Conservation (phyloP, 1,139 yeast species). For the Yamadazyma oceani region DNA sequence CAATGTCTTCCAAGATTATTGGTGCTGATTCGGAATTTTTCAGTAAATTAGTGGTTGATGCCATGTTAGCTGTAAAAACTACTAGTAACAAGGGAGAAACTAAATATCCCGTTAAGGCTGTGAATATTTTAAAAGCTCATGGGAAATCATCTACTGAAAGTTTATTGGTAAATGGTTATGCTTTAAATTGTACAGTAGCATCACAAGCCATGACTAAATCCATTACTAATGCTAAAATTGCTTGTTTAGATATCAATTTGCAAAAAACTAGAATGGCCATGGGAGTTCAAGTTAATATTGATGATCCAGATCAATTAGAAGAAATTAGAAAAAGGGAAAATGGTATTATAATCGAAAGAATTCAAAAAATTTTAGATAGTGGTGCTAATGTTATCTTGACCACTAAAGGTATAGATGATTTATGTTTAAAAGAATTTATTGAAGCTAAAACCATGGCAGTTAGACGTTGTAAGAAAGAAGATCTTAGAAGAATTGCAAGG, state of each 20-base stretch:
- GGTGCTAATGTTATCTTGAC: conserved; percentile 98
- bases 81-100: conserved; percentile 83
- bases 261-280: conserved; percentile 98
- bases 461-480: conserved; percentile 96
- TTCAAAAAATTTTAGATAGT: conserved; percentile 79
- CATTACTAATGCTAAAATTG: conserved; percentile 77
- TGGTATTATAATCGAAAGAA: conserved; percentile 86
- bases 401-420: conserved; percentile 97
- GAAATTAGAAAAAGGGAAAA: conserved; percentile 93
- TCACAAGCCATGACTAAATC: conserved; percentile 93
- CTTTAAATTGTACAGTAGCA: conserved; percentile 95
- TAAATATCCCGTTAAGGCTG: conserved; percentile 96
- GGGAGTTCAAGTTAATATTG: conserved; percentile 97
- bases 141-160: conserved; percentile 93
- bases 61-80: conserved; percentile 93
- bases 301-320: conserved; percentile 96
- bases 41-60: conserved; percentile 88
- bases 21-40: conserved; percentile 96
- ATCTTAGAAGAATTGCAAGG: conserved; percentile 92
- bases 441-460: conserved; percentile 98
- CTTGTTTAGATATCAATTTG: conserved; percentile 88
- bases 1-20: conserved; percentile 95
- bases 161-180: conserved; percentile 86
- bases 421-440: conserved; percentile 91
- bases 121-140: conserved; percentile 92